These are phyloP conservation scores for Pyrus betulifolia DNA, from an alignment of 306 rosid genomes.

Conservation along the genomic window DNA sequence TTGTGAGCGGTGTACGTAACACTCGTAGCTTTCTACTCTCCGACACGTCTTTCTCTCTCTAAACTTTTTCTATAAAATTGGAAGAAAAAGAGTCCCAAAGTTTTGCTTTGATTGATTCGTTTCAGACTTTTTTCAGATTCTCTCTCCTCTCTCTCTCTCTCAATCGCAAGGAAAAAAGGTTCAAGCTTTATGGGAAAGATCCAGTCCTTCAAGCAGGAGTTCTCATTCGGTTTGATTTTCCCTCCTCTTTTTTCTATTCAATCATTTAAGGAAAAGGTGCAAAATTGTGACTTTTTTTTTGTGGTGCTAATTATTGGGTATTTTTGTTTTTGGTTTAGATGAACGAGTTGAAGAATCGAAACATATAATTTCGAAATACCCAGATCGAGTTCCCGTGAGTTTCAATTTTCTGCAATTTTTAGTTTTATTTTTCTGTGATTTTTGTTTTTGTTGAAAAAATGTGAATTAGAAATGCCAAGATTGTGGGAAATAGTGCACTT, in stretches of 20 bases:
- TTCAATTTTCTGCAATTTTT: neutral
- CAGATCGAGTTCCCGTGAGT: constrained; percentile 49
- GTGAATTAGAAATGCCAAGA: neutral
- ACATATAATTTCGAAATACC: constrained; percentile 42
- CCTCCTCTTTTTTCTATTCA: neutral
- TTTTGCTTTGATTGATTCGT: neutral
- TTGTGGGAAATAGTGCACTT: neutral
- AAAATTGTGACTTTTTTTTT: neutral
- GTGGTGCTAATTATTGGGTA: neutral
- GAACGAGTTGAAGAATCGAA: constrained; percentile 40
- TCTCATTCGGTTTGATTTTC: constrained; percentile 29
- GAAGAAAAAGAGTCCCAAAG: neutral
- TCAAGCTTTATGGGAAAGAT: constrained; percentile 28
- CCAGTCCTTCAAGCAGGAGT: constrained; percentile 40
- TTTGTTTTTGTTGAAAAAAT: neutral
- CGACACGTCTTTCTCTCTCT: neutral
- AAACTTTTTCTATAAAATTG: neutral
- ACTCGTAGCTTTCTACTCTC: neutral
- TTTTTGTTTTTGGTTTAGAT: constrained; percentile 8
- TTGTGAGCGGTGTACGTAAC: constrained; percentile 6
- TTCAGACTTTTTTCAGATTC: neutral
- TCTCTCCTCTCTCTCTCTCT: neutral
- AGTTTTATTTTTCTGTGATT: neutral
- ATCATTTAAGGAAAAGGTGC: neutral
- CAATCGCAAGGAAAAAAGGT: neutral